Conservation (phyloP, 2,329 filamentous ascomycete genomes). For the Ilyonectria sp. region DNA sequence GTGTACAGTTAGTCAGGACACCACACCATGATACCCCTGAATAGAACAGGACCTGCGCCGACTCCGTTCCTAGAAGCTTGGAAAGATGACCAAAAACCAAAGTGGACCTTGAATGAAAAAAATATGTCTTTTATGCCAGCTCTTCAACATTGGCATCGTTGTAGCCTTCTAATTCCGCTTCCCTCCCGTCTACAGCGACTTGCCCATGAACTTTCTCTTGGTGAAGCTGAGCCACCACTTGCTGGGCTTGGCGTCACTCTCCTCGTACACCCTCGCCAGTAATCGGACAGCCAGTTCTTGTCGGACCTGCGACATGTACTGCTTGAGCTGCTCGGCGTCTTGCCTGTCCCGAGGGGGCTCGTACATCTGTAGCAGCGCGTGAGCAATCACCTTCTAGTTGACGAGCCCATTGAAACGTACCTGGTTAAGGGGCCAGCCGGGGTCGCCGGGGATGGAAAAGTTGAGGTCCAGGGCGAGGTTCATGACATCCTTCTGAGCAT, state of each 20-base stretch:
- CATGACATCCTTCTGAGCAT: slow-evolving; percentile 81
- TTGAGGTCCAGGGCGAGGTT: slow-evolving; percentile 93
- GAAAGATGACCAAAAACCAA: slow-evolving; percentile 11
- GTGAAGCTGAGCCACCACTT: slow-evolving; percentile 99
- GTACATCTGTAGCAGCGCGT: slow-evolving; percentile 74
- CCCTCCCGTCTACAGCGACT: slow-evolving; percentile 74
- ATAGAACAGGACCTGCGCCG: slow-evolving; percentile 36
- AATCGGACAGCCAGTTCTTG: slow-evolving; percentile 90
- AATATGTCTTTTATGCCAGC: slow-evolving; percentile 41
- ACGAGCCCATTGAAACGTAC: slow-evolving; percentile 54
- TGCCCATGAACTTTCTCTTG: slow-evolving; percentile 99
- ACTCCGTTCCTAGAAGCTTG: slow-evolving; percentile 26
- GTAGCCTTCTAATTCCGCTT: slow-evolving; percentile 41
- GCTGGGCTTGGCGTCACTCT: slow-evolving; percentile 78
- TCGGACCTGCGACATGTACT: slow-evolving; percentile 92
- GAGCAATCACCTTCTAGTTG: slow-evolving; percentile 17
- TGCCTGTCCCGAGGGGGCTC: slow-evolving; percentile 89
- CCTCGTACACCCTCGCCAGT: slow-evolving; percentile 89
- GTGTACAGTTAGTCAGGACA: slow-evolving; percentile 35
- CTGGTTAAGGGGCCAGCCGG: slow-evolving; percentile 94
- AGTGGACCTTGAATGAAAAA: slow-evolving; percentile 22
- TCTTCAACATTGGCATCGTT: slow-evolving; percentile 36
- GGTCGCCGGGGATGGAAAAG: slow-evolving; percentile 95
- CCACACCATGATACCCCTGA: slow-evolving; percentile 40
- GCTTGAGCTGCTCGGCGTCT: slow-evolving; percentile 88